phyloP scores from a whole-genome alignment of 208 protist genomes.

The Acanthamoeba culbertsoni region DNA sequence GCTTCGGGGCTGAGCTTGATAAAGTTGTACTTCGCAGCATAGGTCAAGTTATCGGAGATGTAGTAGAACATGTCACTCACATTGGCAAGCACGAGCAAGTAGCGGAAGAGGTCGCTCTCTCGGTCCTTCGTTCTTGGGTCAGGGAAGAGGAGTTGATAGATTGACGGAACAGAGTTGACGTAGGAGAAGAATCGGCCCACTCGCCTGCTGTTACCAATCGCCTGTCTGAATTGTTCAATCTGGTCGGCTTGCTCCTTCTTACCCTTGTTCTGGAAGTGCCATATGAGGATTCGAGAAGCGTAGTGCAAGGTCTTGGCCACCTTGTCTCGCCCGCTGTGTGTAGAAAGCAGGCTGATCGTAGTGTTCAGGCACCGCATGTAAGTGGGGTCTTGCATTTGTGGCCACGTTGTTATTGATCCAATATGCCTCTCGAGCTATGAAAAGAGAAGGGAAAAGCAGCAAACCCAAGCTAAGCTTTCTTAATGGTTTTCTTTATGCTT shows the following conservation, averaged over 20 bases:
- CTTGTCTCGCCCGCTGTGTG: conserved; percentile 30
- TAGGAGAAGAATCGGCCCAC: conserved; percentile 16
- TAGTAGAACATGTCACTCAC: conserved; percentile 40
- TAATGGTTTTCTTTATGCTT: too few species aligned
- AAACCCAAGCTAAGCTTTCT: too few species aligned
- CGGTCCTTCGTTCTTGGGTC: conserved; percentile 4
- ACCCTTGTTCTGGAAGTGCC: neutral
- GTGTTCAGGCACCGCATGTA: neutral
- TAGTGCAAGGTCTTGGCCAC: conserved; percentile 27
- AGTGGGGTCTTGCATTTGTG: neutral
- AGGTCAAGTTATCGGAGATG: conserved; percentile 7
- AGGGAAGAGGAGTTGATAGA: conserved; percentile 6
- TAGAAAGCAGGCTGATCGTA: neutral
- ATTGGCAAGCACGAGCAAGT: conserved; percentile 2
- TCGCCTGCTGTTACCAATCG: neutral
- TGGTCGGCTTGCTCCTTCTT: conserved; percentile 10
- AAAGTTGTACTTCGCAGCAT: conserved; percentile 33
- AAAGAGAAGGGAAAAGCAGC: too few species aligned
- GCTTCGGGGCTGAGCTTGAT: conserved; percentile 42
- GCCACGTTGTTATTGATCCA: too few species aligned
- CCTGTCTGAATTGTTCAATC: neutral
- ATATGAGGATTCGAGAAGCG: neutral
- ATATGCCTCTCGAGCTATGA: too few species aligned
- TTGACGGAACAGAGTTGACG: neutral
- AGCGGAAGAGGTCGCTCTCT: conserved; percentile 32